A percentile compares a stretch with the other conserved stretches of the same genome.
These are phyloP conservation scores for Cytospora paraplurivora DNA, from an alignment of 2,329 filamentous ascomycete species.

Conservation along the genomic window DNA sequence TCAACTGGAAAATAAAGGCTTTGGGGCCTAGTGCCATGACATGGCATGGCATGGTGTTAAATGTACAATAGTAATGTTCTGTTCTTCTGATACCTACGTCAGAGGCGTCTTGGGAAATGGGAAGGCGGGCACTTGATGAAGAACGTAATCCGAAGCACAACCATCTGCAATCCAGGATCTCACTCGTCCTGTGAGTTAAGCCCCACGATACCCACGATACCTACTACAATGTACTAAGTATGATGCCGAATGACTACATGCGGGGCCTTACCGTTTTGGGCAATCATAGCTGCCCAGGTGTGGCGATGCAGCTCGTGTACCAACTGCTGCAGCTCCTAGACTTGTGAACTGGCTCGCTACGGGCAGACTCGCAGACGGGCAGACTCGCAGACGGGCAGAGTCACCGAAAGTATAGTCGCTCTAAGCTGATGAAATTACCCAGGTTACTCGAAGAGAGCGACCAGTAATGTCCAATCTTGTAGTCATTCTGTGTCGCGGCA, in stretches of 20 bases:
- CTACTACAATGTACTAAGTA: not conserved
- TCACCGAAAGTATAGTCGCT: conserved; percentile 19
- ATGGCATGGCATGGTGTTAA: not conserved
- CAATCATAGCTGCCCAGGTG: not conserved
- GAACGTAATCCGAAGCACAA: conserved; percentile 9
- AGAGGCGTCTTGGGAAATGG: conserved; percentile 3
- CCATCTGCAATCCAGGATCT: conserved; percentile 10
- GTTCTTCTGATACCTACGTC: conserved; percentile 15
- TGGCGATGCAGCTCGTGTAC: conserved; percentile 5
- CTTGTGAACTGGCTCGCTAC: no score
- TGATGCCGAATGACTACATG: conserved; percentile 29
- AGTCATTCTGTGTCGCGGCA: conserved; percentile 18
- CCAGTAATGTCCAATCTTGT: not conserved
- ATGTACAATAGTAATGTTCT: conserved; percentile 22
- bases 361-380: no score
- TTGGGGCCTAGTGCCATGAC: not conserved
- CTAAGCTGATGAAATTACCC: not conserved
- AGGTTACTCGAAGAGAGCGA: not conserved
- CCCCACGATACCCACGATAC: not conserved
- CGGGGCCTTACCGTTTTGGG: conserved; percentile 26
- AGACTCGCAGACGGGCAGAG: not conserved
- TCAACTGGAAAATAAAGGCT: not conserved
- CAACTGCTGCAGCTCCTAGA: no score
- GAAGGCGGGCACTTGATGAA: conserved; percentile 7
- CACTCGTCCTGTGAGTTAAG: not conserved